These are phyloP conservation scores for Ilyonectria robusta DNA, from an alignment of 2,329 filamentous ascomycete genomes.

Conservation along the genomic window DNA sequence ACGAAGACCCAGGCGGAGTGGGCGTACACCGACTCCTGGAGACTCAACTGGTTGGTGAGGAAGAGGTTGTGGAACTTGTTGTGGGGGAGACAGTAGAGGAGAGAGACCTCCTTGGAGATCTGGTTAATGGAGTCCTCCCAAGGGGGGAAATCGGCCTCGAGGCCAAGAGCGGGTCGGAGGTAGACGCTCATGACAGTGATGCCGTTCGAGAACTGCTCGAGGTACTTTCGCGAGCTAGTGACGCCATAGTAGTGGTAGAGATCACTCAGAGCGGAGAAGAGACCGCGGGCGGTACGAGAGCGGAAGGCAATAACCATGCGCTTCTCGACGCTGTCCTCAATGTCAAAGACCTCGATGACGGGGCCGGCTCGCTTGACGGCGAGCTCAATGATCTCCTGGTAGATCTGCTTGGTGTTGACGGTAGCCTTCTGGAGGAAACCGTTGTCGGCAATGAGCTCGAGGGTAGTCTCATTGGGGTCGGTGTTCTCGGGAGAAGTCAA, in stretches of 20 bases:
- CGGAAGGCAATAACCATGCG: constrained; percentile 95
- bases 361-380: constrained; percentile 90
- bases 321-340: constrained; percentile 92
- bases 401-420: constrained; percentile 94
- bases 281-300: constrained; percentile 88
- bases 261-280: constrained; percentile 96
- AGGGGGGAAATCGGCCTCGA: constrained; percentile 75
- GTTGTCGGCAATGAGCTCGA: constrained; percentile 93
- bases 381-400: constrained; percentile 91
- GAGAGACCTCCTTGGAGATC: constrained; percentile 98
- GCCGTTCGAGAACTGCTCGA: constrained; percentile 98
- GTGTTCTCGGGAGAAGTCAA: constrained; percentile 80
- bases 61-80: constrained; percentile 96
- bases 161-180: constrained; percentile 78
- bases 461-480: constrained; percentile 82
- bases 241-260: constrained; percentile 99
- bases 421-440: constrained; percentile 97
- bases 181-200: constrained; percentile 98
- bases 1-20: constrained; percentile 99
- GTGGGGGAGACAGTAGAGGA: constrained; percentile 97
- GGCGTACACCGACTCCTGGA: constrained; percentile 97
- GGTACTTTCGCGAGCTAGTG: constrained; percentile 96
- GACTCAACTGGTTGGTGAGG: constrained; percentile 85
- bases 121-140: constrained; percentile 97
- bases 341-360: constrained; percentile 98